Evolutionary conservation across 2,329 filamentous ascomycete genomes (phyloP), one percentile per base, ranked within the genome.

Genomic region (Cladobotryum mycophilum): DNA sequence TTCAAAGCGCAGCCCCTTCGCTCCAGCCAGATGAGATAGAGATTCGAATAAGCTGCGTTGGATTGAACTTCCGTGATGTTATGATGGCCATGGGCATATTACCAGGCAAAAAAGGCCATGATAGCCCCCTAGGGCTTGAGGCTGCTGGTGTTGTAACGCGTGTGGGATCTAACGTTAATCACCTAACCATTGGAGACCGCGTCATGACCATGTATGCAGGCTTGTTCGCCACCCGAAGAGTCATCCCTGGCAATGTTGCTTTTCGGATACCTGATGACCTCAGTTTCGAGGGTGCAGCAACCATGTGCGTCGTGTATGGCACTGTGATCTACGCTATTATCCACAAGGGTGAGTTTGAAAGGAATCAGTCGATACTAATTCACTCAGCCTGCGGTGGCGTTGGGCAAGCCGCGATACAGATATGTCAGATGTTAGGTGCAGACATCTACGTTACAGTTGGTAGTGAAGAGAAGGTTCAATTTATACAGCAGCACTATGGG

Each of bases 371-470:
- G 7, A 36, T 49, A n/a, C 35, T 49, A 2, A 22, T 49, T 17
- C 50, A 45, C 20, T 45, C 50, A 2, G 50, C 50, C 5, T 52
- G 50, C n/a, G 47, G 50, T 13, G 46, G 50, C 7, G 47, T 49
- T 7, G 50, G 50, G 5, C 38, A 45, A 17, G 46, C 50, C 3
- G 46, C 46, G 9, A 40, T 49, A 1, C 34, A 45, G 3, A 38
- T 52, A 5, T 52, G 50, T 18, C 30, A 45, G 30, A 49, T 46
- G 41, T 25, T 52, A 14, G 41, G 46, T 7, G 50, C 35, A n/a
- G 37, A 25, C 7, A 25, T 73, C 4, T 72, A 63, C 41, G 58
- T 56, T 3, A 73, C 70, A 0, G 67, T 68, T 4, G 60, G 64
- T 7, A 62, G 57, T 2, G 51, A 61, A 2, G 64, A 67, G 9